Evolutionary conservation across 805 yeast species (phyloP).

Genomic region (Saccharomycopsis sp.): DNA sequence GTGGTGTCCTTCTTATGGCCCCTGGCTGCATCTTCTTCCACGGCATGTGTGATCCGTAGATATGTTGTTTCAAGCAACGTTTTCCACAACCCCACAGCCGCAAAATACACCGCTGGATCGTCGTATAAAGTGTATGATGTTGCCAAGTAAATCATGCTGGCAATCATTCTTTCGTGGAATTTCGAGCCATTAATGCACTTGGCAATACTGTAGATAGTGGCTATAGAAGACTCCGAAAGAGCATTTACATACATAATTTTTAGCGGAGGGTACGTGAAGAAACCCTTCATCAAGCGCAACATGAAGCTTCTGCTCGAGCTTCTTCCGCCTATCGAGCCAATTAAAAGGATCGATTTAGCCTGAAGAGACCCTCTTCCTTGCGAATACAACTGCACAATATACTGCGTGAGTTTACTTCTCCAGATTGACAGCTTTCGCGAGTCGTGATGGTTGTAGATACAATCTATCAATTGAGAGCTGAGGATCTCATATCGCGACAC

Average conservation of each 20-base stretch:
- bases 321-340: constrained; percentile 39
- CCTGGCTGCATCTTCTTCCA: background rate
- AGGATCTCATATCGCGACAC: constrained; percentile 40
- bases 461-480: constrained; percentile 39
- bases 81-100: background rate
- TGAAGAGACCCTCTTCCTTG: constrained; percentile 38
- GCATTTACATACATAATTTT: background rate
- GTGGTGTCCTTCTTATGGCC: too few species aligned
- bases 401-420: constrained; percentile 45
- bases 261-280: background rate
- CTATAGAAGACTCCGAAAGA: background rate
- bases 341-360: constrained; percentile 41
- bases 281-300: background rate
- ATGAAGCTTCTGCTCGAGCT: background rate
- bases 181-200: background rate
- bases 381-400: constrained; percentile 43
- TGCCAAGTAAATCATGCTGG: background rate
- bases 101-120: background rate
- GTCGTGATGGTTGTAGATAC: constrained; percentile 36
- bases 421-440: constrained; percentile 37
- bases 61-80: background rate
- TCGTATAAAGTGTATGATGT: background rate
- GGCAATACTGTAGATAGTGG: background rate
- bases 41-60: background rate
- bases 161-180: background rate